Evolutionary conservation across 2,329 filamentous ascomycete genomes (phyloP).

Genomic region (Talaromyces sp.): DNA sequence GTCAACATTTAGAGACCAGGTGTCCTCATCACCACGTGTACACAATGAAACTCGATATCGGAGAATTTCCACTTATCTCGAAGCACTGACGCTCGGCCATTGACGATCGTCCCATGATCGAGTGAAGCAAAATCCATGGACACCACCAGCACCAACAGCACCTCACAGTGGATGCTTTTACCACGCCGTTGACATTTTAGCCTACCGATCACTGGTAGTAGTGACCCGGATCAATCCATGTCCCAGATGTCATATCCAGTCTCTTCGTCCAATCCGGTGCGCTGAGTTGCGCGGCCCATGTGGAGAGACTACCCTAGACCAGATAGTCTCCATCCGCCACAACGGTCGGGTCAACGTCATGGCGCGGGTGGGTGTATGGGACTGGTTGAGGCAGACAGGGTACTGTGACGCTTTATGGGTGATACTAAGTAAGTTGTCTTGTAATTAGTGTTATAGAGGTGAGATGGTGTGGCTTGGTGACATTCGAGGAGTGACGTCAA

Average conservation of each 20-base stretch:
- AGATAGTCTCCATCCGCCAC: constrained; percentile 4
- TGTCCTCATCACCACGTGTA: not conserved
- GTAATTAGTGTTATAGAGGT: too few relatives aligned
- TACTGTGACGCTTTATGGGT: not conserved
- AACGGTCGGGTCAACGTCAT: constrained; percentile 13
- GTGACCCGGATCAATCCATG: not conserved
- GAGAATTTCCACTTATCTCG: not conserved
- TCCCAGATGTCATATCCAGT: not conserved
- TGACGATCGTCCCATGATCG: not conserved
- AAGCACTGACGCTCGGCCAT: not conserved
- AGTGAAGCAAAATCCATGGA: not conserved
- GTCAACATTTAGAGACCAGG: not conserved
- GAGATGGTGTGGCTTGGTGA: not conserved
- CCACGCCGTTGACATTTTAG: not conserved
- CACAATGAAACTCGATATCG: not conserved
- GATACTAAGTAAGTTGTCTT: too few relatives aligned
- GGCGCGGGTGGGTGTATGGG: not conserved
- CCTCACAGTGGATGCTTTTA: not conserved
- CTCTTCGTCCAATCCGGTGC: not conserved
- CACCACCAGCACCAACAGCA: not conserved
- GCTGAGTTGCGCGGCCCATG: constrained; percentile 1
- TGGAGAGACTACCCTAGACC: not conserved
- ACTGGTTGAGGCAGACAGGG: constrained; percentile 1
- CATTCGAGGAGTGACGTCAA: constrained; percentile 12
- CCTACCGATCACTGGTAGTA: not conserved